Evolutionary conservation across 2,329 filamentous ascomycete genomes (phyloP), one percentile per base, ranked within the genome.

Genomic region (Aspergillus hiratsukae): DNA sequence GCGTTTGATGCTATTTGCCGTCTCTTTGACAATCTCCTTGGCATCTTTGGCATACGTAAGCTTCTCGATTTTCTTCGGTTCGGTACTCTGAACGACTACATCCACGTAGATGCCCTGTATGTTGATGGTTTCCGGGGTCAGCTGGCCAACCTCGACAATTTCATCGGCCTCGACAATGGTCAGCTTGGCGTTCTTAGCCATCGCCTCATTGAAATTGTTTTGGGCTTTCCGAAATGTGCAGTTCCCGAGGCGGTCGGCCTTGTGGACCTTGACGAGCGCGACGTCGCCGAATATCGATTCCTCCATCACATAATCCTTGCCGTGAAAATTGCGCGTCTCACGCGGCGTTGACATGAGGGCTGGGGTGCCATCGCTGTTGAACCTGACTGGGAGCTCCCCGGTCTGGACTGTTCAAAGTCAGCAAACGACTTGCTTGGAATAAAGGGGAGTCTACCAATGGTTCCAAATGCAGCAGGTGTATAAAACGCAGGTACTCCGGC

Each of bases 401-500:
- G 72, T 72, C 67, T 75, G 72, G 53, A 75, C 90, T 72, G 48
- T 29, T 56, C 23, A 51, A 14, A 3, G 11, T 61, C 51, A 66
- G 59, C 41, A 37, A 7, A 8, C 1, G 4, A 73, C 75, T 61
- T 75, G 80, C 21, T n/a, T 9, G n/a, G 2, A 25, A 52, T 81
- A 48, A 9, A 46, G 23, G 7, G 40, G 14, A 4, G 55, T 64
- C 14, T 56, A 71, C 69, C 66, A 29, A 93, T 88, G 27, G 90
- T 93, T 62, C 89, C 88, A 64, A 89, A 88, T 54, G 87, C 89
- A 4, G 89, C 90, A 1, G 89, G 87, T 0, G 90, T 92, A 67
- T 87, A 94, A 72, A 94, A 96, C 57, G 91, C 91, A 31, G 91
- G 91, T 63, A 96, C 88, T 53, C 91, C 91, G 69, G 89, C 89